Evolutionary conservation across 805 yeast species (phyloP).

Genomic region (Candida palmyrensis): DNA sequence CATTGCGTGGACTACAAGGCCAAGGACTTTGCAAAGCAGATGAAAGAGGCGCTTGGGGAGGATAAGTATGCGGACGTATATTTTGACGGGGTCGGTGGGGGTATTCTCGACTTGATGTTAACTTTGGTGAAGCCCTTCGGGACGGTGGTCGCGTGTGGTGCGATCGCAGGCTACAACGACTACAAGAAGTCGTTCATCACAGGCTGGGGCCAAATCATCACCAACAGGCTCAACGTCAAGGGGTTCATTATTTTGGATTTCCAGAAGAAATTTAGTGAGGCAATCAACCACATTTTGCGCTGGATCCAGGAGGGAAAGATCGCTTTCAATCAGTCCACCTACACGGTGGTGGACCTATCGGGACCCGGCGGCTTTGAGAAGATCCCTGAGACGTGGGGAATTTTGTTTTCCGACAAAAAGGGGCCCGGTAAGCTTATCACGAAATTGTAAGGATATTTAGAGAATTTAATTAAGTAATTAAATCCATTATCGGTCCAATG

Average conservation of each 20-base stretch:
- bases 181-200: conserved; percentile 27
- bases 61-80: conserved; percentile 44
- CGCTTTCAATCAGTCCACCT: conserved; percentile 24
- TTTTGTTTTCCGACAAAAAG: conserved; percentile 38
- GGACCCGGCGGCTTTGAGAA: conserved; percentile 28
- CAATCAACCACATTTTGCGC: conserved; percentile 25
- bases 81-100: conserved; percentile 65
- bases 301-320: conserved; percentile 40
- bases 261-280: conserved; percentile 30
- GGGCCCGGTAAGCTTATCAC: conserved; percentile 44
- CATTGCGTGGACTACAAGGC: conserved; percentile 51
- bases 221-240: conserved; percentile 44
- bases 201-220: conserved; percentile 40
- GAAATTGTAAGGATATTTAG: conserved; percentile 16
- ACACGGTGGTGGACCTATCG: conserved; percentile 34
- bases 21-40: conserved; percentile 27
- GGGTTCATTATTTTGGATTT: conserved; percentile 53
- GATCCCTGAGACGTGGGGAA: conserved; percentile 44
- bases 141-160: conserved; percentile 56
- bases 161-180: conserved; percentile 55
- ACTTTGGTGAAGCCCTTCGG: conserved; percentile 34
- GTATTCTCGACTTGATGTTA: conserved; percentile 43
- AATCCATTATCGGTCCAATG: too few relatives aligned
- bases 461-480: too few relatives aligned
- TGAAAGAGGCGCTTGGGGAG: conserved; percentile 36